Evolutionary conservation across 441 rosid genomes (phyloP).

Genomic region (Adansonia grandidieri): DNA sequence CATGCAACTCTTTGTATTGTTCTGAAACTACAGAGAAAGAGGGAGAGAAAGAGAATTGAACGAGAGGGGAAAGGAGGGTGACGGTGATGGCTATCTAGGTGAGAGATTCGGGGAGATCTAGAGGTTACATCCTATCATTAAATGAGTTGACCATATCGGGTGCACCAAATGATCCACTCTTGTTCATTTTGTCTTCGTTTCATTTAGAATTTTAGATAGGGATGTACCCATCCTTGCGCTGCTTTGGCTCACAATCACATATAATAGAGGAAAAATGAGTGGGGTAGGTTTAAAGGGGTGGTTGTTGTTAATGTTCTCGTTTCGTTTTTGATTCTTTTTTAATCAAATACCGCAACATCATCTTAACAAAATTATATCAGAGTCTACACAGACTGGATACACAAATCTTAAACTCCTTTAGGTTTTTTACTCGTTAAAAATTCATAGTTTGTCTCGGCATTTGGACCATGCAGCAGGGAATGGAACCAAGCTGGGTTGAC

Average conservation of each 20-base stretch:
- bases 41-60: not conserved
- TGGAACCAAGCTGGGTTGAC: not conserved
- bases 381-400: not conserved
- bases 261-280: slow-evolving; percentile 8
- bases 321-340: not conserved
- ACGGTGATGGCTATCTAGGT: not conserved
- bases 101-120: slow-evolving; percentile 40
- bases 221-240: slow-evolving; percentile 33
- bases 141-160: slow-evolving; percentile 58
- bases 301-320: not conserved
- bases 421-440: not conserved
- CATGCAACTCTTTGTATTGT: slow-evolving; percentile 25
- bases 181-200: slow-evolving; percentile 53
- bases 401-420: not conserved
- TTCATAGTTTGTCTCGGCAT: not conserved
- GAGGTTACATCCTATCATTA: slow-evolving; percentile 35
- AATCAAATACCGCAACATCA: not conserved
- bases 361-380: not conserved
- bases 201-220: slow-evolving; percentile 33
- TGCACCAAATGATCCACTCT: slow-evolving; percentile 48
- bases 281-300: not conserved
- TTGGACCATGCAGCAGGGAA: not conserved
- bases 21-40: slow-evolving; percentile 4
- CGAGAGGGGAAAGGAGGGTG: too few relatives aligned
- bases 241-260: not conserved